Evolutionary conservation across 768 basidiomycete genomes (phyloP), one percentile per base, ranked within the genome.

Genomic region (Phallus indusiatus): DNA sequence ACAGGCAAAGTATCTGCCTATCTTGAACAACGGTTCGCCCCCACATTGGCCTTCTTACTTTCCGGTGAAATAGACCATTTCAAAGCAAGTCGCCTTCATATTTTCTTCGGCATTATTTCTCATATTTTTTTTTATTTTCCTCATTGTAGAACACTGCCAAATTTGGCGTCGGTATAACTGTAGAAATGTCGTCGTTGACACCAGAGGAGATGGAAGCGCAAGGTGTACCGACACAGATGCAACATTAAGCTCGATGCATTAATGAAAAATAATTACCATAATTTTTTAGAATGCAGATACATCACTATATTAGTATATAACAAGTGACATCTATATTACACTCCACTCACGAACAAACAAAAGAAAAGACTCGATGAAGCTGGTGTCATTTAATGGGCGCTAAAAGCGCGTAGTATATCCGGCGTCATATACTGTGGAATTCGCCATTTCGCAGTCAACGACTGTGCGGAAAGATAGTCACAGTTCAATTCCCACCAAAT

Each of bases 21-120:
- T 66, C 82, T 98, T 20, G 96, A 99, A 73, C 95, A 98, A 73
- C 83, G 94, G 56, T 93, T 98, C 71, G 90, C 91, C 12, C 96
- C 96, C 4, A 84, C 90, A 9, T 97, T 99, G 68, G 84, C 92
- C 14, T 96, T 99, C 80, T 72, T 94, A 66, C 84, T 99, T 50
- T 82, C 91, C 17, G 96, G 96, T 10, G 96, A 99, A 78, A 93
- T 99, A 65, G 96, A 99, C 72, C 96, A 99, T 80, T 88, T 92
- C 78, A 98, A 94, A 85, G 94, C 91, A 66, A 62, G 74, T 64
- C 60, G 21, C 59, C 7, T 64, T 49, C 5, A 7, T 28, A 3
- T 47, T 5, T 55, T 58, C 53, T 16, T 55, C 17, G 9, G 61
- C 60, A 14, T 60, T 28, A 55, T 22, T 33, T 48, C 5, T 49